Conservation (phyloP, 169 alveolate genomes). For the Plasmodium billcollinsi region DNA sequence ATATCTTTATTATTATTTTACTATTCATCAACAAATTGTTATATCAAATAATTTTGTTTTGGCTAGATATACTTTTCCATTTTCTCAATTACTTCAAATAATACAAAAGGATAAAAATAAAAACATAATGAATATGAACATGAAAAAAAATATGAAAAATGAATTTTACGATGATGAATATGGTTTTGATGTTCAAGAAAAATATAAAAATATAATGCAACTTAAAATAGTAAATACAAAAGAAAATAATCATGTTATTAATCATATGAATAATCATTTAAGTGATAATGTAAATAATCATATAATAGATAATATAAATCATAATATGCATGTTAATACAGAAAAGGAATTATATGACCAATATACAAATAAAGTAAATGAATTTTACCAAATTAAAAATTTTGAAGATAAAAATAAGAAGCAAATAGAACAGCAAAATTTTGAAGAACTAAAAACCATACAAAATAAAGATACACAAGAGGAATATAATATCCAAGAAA, state of each 20-base stretch:
- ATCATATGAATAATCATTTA: too few species aligned
- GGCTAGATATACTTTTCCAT: constrained; percentile 29
- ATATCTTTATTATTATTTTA: constrained; percentile 17
- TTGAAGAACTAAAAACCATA: too few species aligned
- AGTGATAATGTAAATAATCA: too few species aligned
- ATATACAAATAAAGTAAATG: too few species aligned
- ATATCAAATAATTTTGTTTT: constrained; percentile 10
- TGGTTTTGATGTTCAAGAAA: neutral
- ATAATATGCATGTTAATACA: too few species aligned
- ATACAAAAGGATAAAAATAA: constrained; percentile 8
- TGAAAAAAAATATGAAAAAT: neutral
- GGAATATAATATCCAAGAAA: too few species aligned
- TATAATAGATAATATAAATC: too few species aligned
- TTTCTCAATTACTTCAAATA: neutral
- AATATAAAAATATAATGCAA: neutral
- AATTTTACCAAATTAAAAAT: too few species aligned
- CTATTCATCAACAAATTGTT: constrained; percentile 5
- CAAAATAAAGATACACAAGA: too few species aligned
- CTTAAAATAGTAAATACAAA: neutral
- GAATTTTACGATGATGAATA: neutral
- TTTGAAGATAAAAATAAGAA: too few species aligned
- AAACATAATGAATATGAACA: neutral
- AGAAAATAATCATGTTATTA: neutral
- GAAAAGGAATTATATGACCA: too few species aligned
- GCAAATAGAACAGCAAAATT: too few species aligned